Conservation (phyloP, 495 filamentous ascomycete species). For the Jackrogersella minutella region DNA sequence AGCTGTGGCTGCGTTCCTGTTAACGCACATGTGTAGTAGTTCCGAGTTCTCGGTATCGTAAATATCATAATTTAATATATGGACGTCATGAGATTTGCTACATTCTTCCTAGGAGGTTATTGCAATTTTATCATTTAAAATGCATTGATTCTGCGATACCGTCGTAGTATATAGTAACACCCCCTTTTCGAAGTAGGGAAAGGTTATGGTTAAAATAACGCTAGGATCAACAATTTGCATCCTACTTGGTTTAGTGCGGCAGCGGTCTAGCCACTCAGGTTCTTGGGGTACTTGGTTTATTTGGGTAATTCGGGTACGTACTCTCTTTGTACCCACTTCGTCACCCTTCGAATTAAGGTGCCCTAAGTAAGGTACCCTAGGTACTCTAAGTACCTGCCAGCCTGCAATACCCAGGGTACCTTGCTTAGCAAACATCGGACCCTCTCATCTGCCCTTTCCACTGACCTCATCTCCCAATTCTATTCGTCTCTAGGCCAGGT, state of each 20-base stretch:
- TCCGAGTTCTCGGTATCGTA: conserved; percentile 4
- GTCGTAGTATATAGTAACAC: conserved; percentile 4
- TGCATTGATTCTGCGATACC: neutral
- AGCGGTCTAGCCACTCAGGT: conserved; percentile 28
- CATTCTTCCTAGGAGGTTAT: neutral
- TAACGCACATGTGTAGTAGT: neutral
- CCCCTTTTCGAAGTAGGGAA: conserved; percentile 17
- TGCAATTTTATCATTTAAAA: neutral
- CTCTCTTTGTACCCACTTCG: conserved; percentile 2
- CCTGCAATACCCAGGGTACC: conserved; percentile 14
- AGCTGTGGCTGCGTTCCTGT: too few relatives aligned
- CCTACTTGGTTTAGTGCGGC: conserved; percentile 22
- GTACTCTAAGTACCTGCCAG: too few relatives aligned
- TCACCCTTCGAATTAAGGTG: conserved; percentile 3
- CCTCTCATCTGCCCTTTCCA: conserved; percentile 32
- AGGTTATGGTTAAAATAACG: conserved; percentile 32
- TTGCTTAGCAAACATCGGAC: conserved; percentile 34
- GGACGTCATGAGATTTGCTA: neutral
- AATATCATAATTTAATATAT: neutral
- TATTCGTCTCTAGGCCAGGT: conserved; percentile 11
- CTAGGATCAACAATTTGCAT: conserved; percentile 40
- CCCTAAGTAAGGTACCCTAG: too few relatives aligned
- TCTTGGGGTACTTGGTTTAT: conserved; percentile 19
- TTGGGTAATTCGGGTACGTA: conserved; percentile 31
- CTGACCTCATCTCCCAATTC: conserved; percentile 19